These are phyloP conservation scores for Fusarium sp. DNA, from an alignment of 2,329 filamentous ascomycete genomes.

Conservation along the genomic window DNA sequence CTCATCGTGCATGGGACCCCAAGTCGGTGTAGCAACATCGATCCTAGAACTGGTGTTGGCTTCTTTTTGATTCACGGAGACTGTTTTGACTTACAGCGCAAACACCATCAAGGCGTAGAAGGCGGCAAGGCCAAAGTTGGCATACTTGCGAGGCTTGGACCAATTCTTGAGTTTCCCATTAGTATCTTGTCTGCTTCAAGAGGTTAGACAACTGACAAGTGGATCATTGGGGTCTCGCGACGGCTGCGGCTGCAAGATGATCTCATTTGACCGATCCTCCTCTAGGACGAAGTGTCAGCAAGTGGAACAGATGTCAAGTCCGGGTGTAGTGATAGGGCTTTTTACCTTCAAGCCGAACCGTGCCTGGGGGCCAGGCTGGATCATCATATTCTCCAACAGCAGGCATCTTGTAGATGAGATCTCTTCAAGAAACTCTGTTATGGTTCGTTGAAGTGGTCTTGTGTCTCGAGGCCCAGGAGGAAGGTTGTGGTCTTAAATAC, in stretches of 20 bases:
- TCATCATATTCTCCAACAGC: background rate
- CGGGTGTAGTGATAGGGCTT: too few relatives aligned
- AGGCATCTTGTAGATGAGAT: background rate
- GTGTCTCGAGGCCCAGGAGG: background rate
- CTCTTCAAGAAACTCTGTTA: background rate
- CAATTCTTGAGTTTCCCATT: background rate
- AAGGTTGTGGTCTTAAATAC: background rate
- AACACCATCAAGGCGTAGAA: constrained; percentile 75
- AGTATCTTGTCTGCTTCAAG: background rate
- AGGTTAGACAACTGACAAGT: background rate
- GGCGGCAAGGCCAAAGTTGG: constrained; percentile 64
- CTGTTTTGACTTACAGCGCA: constrained; percentile 64
- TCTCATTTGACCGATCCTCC: background rate
- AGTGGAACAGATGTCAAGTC: background rate
- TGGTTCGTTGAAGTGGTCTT: background rate
- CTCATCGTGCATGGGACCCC: constrained; percentile 8
- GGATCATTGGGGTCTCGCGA: constrained; percentile 19
- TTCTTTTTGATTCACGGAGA: background rate
- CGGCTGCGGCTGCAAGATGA: constrained; percentile 15
- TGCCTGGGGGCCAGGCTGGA: background rate
- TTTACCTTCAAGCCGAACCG: background rate
- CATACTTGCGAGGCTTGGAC: constrained; percentile 16
- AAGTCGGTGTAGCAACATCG: background rate
- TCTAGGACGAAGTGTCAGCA: background rate
- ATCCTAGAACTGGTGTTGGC: background rate